Evolutionary conservation across 2,329 filamentous ascomycete species (phyloP), one percentile per base, ranked within the genome.

Genomic region (Tothia fuscella): DNA sequence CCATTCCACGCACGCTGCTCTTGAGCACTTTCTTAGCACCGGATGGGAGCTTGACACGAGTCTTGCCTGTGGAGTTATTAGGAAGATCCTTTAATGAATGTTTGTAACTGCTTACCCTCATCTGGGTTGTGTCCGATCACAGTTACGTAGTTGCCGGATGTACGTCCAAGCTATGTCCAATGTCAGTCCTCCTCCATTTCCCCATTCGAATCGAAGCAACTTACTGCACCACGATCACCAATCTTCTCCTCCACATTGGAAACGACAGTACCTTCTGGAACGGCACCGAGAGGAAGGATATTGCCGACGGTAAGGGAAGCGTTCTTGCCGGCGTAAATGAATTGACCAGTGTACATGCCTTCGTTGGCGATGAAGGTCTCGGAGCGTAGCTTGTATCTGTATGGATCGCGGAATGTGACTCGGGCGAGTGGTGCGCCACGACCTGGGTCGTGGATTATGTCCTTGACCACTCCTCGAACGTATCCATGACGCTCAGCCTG

Each of bases 291-390:
- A 54, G 91, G 91, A 51, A 98, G 85, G 65, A 98, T 72, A 78
- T 98, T 98, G 70, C 91, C 91, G 68, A 98, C 81, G 62, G 84
- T 96, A 63, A 98, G 79, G 55, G 82, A 76, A 61, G 91, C 91
- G 74, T 94, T 91, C 86, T 98, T 98, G 67, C 91, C 91, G 65
- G 89, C 91, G 73, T 98, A 98, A 82, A 98, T 87, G 79, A 98
- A 98, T 72, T 98, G 91, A 67, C 91, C 91, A 56, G 91, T 95
- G 85, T 96, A 98, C 88, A 96, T 95, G 75, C 91, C 91, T 78
- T 96, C 91, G 74, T 96, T 98, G 71, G 91, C 91, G 65, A 98
- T 98, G 82, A 98, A 95, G 58, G 91, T 98, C 82, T 98, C 88
- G 68, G 82, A 89, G 67, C 87, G 74, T 66, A 88, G 81, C 81